These are phyloP conservation scores for Xerocomellus dryophilus DNA, from an alignment of 768 basidiomycete species.

Conservation along the genomic window DNA sequence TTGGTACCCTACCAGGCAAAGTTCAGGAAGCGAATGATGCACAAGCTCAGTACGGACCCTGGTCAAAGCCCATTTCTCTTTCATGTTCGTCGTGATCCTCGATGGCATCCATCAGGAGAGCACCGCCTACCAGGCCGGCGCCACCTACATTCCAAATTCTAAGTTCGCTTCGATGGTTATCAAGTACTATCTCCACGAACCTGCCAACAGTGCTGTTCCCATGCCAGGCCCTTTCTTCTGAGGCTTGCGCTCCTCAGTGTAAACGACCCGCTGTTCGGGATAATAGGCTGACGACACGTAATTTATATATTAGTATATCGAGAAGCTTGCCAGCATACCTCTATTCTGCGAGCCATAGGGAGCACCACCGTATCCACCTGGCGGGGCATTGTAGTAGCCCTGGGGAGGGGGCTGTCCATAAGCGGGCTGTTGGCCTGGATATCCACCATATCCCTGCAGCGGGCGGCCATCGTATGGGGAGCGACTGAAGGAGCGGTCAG, in stretches of 20 bases:
- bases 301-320: neutral
- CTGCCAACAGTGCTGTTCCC: slow-evolving; percentile 46
- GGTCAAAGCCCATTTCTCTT: slow-evolving; percentile 33
- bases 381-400: slow-evolving; percentile 13
- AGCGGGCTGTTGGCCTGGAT: slow-evolving; percentile 12
- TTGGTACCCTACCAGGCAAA: slow-evolving; percentile 29
- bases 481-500: slow-evolving; percentile 31
- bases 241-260: slow-evolving; percentile 36
- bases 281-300: slow-evolving; percentile 29
- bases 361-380: slow-evolving; percentile 16
- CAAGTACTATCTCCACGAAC: slow-evolving; percentile 29
- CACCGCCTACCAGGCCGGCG: slow-evolving; percentile 65
- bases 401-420: slow-evolving; percentile 9
- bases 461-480: slow-evolving; percentile 28
- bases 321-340: slow-evolving; percentile 13
- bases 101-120: slow-evolving; percentile 49
- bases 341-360: slow-evolving; percentile 18
- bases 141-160: slow-evolving; percentile 39
- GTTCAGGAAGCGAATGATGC: slow-evolving; percentile 4
- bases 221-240: slow-evolving; percentile 49
- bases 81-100: slow-evolving; percentile 40
- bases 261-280: slow-evolving; percentile 31
- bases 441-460: slow-evolving; percentile 20
- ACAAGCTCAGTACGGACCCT: slow-evolving; percentile 29
- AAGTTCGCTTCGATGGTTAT: slow-evolving; percentile 1